Conservation (phyloP, 192 early-diverging fungal genomes). For the Coemansia sp. region DNA sequence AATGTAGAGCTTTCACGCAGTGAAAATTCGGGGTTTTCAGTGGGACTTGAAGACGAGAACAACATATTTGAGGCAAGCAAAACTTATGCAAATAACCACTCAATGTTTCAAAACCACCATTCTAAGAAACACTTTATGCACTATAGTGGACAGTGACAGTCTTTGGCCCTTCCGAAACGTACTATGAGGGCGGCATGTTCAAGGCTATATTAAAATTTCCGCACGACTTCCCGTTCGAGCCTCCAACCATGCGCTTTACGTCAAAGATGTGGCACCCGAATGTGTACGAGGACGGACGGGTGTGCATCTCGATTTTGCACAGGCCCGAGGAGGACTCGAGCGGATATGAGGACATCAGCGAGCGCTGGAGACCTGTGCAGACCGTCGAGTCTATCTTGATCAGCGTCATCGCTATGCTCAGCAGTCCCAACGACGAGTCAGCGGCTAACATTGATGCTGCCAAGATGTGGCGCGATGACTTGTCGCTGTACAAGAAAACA, state of each 20-base stretch:
- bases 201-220: constrained; percentile 76
- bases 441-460: constrained; percentile 95
- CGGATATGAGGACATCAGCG: constrained; percentile 85
- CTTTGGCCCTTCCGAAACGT: constrained; percentile 82
- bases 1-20: constrained; percentile 69
- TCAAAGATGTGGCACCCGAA: constrained; percentile 95
- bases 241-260: constrained; percentile 84
- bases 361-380: constrained; percentile 96
- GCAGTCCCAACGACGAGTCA: constrained; percentile 89
- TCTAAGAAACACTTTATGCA: not conserved
- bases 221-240: constrained; percentile 77
- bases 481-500: constrained; percentile 69
- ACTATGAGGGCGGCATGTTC: constrained; percentile 95
- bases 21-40: constrained; percentile 82
- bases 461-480: constrained; percentile 78
- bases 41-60: constrained; percentile 80
- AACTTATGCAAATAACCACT: not conserved
- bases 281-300: constrained; percentile 84
- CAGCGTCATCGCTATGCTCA: constrained; percentile 89
- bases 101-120: not conserved
- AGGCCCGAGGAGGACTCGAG: constrained; percentile 83
- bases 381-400: constrained; percentile 91
- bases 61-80: constrained; percentile 82
- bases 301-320: constrained; percentile 96
- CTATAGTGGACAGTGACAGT: constrained; percentile 86